A percentile compares a stretch with the other conserved stretches of the same genome.
Evolutionary conservation across 202 grass and related monocot genomes (phyloP).

Genomic region (Panicum virgatum): DNA sequence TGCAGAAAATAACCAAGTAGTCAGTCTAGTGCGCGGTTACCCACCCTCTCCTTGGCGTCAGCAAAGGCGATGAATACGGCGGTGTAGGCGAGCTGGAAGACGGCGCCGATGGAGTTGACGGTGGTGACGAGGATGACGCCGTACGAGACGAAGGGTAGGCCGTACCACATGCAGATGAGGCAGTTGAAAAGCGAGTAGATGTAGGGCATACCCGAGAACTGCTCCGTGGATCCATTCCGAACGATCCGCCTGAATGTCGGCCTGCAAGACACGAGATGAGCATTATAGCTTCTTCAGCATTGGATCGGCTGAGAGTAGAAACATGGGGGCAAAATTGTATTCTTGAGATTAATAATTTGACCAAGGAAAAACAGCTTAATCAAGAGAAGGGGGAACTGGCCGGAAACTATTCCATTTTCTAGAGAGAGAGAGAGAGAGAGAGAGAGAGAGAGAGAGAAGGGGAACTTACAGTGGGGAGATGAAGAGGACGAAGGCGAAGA

Average conservation of each 20-base stretch:
- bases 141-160: conserved; percentile 78
- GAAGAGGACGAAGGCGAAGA: conserved; percentile 86
- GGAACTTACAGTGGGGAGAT: conserved; percentile 78
- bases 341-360: not conserved
- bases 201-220: conserved; percentile 90
- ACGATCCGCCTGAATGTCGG: conserved; percentile 88
- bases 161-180: conserved; percentile 96
- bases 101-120: conserved; percentile 84
- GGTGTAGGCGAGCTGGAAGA: conserved; percentile 84
- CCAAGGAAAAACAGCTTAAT: too few relatives aligned
- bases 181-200: conserved; percentile 93
- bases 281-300: not conserved
- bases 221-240: conserved; percentile 78
- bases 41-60: conserved; percentile 64
- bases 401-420: too few relatives aligned
- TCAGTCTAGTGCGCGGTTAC: conserved; percentile 9
- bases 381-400: too few relatives aligned
- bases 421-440: too few relatives aligned
- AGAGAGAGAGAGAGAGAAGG: too few relatives aligned
- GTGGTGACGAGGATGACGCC: conserved; percentile 80
- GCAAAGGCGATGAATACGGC: conserved; percentile 68
- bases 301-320: not conserved
- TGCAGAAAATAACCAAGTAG: not conserved
- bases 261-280: conserved; percentile 29
- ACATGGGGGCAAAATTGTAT: not conserved